phyloP scores from a whole-genome alignment of 202 grass and related monocot genomes.

The Alloteropsis angusta region DNA sequence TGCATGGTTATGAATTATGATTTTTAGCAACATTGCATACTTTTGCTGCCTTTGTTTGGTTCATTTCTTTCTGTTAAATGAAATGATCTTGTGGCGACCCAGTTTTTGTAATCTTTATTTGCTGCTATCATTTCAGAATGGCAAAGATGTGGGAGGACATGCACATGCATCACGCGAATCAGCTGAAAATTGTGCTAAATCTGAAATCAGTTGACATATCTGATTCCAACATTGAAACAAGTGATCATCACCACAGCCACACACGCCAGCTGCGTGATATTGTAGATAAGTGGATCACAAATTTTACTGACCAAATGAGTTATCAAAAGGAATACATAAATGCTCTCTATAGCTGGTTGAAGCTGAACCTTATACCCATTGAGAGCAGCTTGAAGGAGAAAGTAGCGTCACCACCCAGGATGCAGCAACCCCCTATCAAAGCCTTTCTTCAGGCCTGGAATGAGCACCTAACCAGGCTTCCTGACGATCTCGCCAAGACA shows the following conservation, averaged over 20 bases:
- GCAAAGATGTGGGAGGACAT: slow-evolving; percentile 91
- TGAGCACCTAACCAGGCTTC: slow-evolving; percentile 64
- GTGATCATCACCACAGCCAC: slow-evolving; percentile 58
- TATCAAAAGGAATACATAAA: slow-evolving; percentile 80
- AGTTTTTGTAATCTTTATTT: slow-evolving; percentile 7
- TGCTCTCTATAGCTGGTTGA: slow-evolving; percentile 75
- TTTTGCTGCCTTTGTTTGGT: neutral
- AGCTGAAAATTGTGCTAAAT: slow-evolving; percentile 54
- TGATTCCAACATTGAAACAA: slow-evolving; percentile 67
- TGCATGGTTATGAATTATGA: neutral
- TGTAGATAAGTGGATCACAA: slow-evolving; percentile 65
- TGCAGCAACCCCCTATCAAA: slow-evolving; percentile 63
- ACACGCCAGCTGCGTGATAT: slow-evolving; percentile 65
- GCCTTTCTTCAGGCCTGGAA: slow-evolving; percentile 72
- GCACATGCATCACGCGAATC: slow-evolving; percentile 53
- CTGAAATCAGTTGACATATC: slow-evolving; percentile 68
- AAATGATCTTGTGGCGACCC: neutral
- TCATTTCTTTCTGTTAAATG: neutral
- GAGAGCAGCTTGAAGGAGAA: slow-evolving; percentile 95
- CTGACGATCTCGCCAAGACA: slow-evolving; percentile 68
- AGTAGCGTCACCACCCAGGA: slow-evolving; percentile 66
- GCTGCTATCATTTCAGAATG: slow-evolving; percentile 54
- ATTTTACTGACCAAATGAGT: slow-evolving; percentile 58
- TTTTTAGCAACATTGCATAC: neutral
- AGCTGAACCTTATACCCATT: slow-evolving; percentile 84